Conservation (phyloP, 345 rosid genomes). For the Hypericum perforatum region DNA sequence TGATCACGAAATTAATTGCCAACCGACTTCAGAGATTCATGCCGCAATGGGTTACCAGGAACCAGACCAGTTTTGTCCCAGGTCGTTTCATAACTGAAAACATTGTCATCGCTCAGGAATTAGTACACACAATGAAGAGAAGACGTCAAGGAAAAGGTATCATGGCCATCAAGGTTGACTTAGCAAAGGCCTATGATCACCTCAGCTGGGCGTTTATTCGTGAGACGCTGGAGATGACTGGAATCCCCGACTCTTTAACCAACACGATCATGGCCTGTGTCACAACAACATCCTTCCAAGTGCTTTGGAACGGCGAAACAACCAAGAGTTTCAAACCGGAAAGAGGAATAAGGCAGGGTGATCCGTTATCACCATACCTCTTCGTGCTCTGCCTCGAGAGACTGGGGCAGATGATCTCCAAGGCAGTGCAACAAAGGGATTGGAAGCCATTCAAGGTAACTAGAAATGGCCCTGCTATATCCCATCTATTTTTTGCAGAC, state of each 20-base stretch:
- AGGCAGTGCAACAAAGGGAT: background rate
- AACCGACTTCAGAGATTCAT: background rate
- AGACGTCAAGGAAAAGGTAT: background rate
- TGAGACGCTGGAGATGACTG: background rate
- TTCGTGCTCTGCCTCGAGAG: background rate
- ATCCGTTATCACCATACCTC: background rate
- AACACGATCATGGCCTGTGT: background rate
- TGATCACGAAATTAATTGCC: background rate
- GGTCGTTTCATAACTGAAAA: background rate
- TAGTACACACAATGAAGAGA: background rate
- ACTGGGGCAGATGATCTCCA: background rate
- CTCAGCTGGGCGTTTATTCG: background rate
- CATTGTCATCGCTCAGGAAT: background rate
- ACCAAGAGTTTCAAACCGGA: background rate
- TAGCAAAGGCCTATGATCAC: background rate
- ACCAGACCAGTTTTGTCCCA: slow-evolving; percentile 1
- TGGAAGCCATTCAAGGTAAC: background rate
- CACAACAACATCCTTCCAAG: background rate
- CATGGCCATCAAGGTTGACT: too few species aligned
- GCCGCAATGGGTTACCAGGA: background rate
- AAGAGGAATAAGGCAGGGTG: background rate
- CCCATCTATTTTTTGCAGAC: slow-evolving; percentile 2
- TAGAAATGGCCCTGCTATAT: background rate
- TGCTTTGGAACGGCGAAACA: background rate
- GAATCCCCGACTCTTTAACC: background rate